phyloP scores from a whole-genome alignment of 495 filamentous ascomycete genomes.

The Trypethelium eluteriae region DNA sequence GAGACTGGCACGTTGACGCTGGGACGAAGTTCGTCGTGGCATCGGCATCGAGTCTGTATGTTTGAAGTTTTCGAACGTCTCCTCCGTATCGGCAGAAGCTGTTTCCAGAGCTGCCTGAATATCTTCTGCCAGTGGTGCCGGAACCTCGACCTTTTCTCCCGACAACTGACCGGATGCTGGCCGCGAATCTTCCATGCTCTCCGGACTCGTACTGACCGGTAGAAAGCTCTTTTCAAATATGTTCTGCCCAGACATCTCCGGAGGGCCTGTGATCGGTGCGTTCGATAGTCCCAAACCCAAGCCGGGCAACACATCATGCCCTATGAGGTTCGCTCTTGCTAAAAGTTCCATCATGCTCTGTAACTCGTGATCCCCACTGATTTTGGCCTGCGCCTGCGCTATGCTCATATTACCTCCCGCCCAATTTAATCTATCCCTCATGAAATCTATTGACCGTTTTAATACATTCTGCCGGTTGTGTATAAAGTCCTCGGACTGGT shows the following conservation, averaged over 20 bases:
- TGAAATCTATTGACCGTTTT: constrained; percentile 92
- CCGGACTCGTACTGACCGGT: constrained; percentile 43
- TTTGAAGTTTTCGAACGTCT: constrained; percentile 7
- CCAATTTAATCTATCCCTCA: constrained; percentile 91
- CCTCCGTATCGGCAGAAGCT: background rate
- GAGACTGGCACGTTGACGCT: constrained; percentile 59
- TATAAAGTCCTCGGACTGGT: constrained; percentile 85
- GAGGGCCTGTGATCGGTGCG: constrained; percentile 71
- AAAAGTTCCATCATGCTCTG: constrained; percentile 88
- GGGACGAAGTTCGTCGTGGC: constrained; percentile 15
- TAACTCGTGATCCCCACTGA: constrained; percentile 74
- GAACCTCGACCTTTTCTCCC: background rate
- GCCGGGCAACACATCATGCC: constrained; percentile 43
- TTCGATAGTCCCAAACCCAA: constrained; percentile 37
- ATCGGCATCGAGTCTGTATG: constrained; percentile 5
- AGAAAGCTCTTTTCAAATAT: constrained; percentile 72
- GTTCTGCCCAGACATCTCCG: constrained; percentile 58
- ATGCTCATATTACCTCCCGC: constrained; percentile 54
- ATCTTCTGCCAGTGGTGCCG: background rate
- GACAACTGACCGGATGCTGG: constrained; percentile 21
- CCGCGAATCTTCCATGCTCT: constrained; percentile 36
- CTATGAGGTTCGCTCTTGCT: constrained; percentile 65
- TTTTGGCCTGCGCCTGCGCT: constrained; percentile 71
- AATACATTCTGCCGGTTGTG: constrained; percentile 88
- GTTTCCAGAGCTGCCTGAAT: constrained; percentile 8